These are phyloP conservation scores for Apostasia ramifera DNA, from an alignment of 106 monocot species.

Conservation along the genomic window DNA sequence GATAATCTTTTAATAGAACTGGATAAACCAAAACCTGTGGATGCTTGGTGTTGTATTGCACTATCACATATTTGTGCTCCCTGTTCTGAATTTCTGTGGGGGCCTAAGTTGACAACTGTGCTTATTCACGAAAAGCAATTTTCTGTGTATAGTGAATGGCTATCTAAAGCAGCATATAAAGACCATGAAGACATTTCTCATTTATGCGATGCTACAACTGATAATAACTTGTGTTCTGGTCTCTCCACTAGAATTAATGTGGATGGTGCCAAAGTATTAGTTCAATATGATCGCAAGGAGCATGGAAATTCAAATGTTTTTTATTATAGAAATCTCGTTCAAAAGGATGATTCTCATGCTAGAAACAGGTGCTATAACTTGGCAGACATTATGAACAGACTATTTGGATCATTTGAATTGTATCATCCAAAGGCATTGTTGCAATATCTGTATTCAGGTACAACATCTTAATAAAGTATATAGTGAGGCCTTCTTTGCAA, in stretches of 20 bases:
- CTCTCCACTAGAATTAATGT: conserved; percentile 10
- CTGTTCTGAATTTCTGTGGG: conserved; percentile 70
- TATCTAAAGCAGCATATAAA: conserved; percentile 20
- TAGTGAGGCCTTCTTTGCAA: neutral
- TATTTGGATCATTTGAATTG: conserved; percentile 31
- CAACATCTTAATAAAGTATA: conserved; percentile 1
- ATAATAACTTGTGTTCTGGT: conserved; percentile 14
- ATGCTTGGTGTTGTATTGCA: conserved; percentile 67
- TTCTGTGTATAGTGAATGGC: conserved; percentile 62
- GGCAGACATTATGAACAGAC: conserved; percentile 37
- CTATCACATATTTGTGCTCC: conserved; percentile 23
- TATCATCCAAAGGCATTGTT: conserved; percentile 79
- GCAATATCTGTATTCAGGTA: conserved; percentile 79
- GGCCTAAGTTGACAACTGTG: conserved; percentile 54
- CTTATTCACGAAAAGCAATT: conserved; percentile 80
- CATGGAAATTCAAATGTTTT: conserved; percentile 5
- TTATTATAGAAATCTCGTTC: conserved; percentile 4
- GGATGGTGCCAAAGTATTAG: conserved; percentile 8
- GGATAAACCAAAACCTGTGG: conserved; percentile 16
- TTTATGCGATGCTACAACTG: neutral
- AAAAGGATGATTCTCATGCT: conserved; percentile 13
- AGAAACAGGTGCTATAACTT: conserved; percentile 20
- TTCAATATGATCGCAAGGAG: conserved; percentile 2
- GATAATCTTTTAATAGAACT: conserved; percentile 18
- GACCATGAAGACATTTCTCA: conserved; percentile 5